Percentiles rank a stretch among this genome's conserved stretches.
phyloP scores from a whole-genome alignment of 306 rosid genomes.

The Cucumis hystrix region DNA sequence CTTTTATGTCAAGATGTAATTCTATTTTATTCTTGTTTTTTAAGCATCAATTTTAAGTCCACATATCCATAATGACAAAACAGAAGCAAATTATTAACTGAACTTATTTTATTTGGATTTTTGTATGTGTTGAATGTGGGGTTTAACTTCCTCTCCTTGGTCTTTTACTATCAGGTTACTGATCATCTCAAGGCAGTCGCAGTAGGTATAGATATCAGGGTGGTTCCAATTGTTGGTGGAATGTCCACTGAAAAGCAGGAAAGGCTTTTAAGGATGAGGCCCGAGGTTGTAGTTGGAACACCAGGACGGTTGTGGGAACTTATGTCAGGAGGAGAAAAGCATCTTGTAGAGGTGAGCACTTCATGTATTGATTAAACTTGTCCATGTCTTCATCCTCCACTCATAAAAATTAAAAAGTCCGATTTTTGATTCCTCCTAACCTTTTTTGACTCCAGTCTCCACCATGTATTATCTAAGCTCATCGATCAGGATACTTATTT shows the following conservation, averaged over 20 bases:
- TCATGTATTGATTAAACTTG: not conserved
- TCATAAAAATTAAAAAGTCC: not conserved
- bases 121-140: conserved; percentile 6
- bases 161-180: conserved; percentile 41
- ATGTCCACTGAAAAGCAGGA: conserved; percentile 87
- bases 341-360: conserved; percentile 65
- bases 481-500: not conserved
- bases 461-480: not conserved
- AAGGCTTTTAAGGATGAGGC: conserved; percentile 62
- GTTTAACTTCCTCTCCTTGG: not conserved
- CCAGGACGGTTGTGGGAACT: conserved; percentile 98
- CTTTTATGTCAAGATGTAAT: not conserved
- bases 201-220: conserved; percentile 44
- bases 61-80: not conserved
- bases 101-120: not conserved
- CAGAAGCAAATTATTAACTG: not conserved
- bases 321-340: conserved; percentile 75
- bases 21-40: not conserved
- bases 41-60: not conserved
- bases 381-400: not conserved
- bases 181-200: conserved; percentile 74
- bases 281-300: conserved; percentile 89
- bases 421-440: not conserved
- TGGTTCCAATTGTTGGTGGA: conserved; percentile 88
- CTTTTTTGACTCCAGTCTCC: conserved; percentile 9